Evolutionary conservation across 2,329 filamentous ascomycete genomes (phyloP).

Genomic region (Cercospora sp.): DNA sequence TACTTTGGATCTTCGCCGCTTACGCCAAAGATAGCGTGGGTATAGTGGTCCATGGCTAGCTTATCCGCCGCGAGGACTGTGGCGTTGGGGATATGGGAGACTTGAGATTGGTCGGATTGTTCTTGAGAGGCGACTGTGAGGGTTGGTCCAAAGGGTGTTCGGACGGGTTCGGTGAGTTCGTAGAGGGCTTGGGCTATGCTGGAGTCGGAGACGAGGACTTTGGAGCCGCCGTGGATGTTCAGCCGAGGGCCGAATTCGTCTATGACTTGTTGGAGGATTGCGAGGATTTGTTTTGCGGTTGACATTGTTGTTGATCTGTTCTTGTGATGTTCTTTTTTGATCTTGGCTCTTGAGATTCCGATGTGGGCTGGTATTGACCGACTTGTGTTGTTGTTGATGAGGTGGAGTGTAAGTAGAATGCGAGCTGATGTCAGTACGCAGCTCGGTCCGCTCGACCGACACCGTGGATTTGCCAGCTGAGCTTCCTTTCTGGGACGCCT

Average conservation of each 20-base stretch:
- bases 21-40: slow-evolving; percentile 32
- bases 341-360: not conserved
- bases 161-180: slow-evolving; percentile 24
- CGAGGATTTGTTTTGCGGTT: slow-evolving; percentile 11
- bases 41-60: slow-evolving; percentile 32
- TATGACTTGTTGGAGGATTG: slow-evolving; percentile 25
- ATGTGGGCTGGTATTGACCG: not conserved
- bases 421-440: slow-evolving; percentile 7
- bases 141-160: slow-evolving; percentile 30
- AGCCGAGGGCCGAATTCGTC: slow-evolving; percentile 25
- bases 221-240: slow-evolving; percentile 27
- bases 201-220: slow-evolving; percentile 28
- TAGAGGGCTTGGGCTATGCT: slow-evolving; percentile 27
- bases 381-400: not conserved
- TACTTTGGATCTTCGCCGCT: slow-evolving; percentile 29
- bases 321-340: not conserved
- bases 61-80: slow-evolving; percentile 20
- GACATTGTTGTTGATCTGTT: not conserved
- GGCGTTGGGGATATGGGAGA: slow-evolving; percentile 22
- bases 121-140: slow-evolving; percentile 29
- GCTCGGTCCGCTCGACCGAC: slow-evolving; percentile 13
- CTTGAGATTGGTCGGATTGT: slow-evolving; percentile 11
- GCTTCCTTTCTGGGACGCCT: slow-evolving; percentile 7
- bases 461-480: slow-evolving; percentile 1
- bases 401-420: not conserved